Evolutionary conservation across 306 rosid genomes (phyloP).

Genomic region (Rubus idaeus): DNA sequence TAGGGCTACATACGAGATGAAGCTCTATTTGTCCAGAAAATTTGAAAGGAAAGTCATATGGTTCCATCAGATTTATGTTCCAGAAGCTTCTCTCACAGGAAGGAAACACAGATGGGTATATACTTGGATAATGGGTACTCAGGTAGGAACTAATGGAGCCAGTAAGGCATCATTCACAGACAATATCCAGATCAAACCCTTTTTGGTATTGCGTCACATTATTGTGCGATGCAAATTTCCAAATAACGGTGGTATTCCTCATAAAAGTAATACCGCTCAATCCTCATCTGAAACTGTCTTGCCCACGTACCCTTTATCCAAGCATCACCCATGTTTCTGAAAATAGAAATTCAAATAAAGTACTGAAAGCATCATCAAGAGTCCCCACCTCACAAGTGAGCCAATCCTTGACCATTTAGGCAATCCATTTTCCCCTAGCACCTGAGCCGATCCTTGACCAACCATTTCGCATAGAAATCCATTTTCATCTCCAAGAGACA

Average conservation of each 20-base stretch:
- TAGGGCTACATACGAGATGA: too few species aligned
- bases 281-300: slow-evolving; percentile 52
- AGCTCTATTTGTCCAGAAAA: too few species aligned
- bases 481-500: slow-evolving; percentile 69
- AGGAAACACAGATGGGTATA: slow-evolving; percentile 46
- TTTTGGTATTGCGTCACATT: slow-evolving; percentile 68
- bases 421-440: slow-evolving; percentile 45
- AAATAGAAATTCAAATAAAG: slow-evolving; percentile 63
- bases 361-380: slow-evolving; percentile 43
- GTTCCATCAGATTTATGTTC: slow-evolving; percentile 2
- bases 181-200: slow-evolving; percentile 54
- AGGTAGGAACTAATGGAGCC: slow-evolving; percentile 72
- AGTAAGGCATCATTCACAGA: slow-evolving; percentile 68
- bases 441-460: slow-evolving; percentile 47
- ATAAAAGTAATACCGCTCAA: slow-evolving; percentile 47
- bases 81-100: slow-evolving; percentile 1
- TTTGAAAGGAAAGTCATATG: slow-evolving; percentile 13
- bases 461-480: slow-evolving; percentile 78
- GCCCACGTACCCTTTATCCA: slow-evolving; percentile 97
- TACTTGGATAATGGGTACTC: slow-evolving; percentile 69
- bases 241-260: slow-evolving; percentile 47
- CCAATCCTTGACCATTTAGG: slow-evolving; percentile 42
- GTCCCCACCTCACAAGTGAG: slow-evolving; percentile 66
- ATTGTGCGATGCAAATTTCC: slow-evolving; percentile 58
- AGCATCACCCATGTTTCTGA: slow-evolving; percentile 88